Conservation (phyloP, 2,329 filamentous ascomycete genomes). For the Domatiomyces globalis region DNA sequence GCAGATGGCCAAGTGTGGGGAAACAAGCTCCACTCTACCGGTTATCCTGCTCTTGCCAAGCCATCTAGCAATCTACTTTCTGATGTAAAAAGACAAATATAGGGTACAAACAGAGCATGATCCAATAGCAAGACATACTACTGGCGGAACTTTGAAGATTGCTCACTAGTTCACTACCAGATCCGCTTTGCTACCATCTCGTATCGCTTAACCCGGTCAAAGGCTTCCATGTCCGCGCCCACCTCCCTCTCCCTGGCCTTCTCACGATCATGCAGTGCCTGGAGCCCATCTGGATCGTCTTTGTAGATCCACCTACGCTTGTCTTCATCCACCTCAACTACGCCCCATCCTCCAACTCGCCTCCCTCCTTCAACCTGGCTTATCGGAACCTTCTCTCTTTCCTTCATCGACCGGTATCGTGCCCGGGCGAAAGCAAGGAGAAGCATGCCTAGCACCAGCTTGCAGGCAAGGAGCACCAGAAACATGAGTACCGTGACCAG, state of each 20-base stretch:
- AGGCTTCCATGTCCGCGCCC: slow-evolving; percentile 41
- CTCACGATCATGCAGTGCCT: slow-evolving; percentile 48
- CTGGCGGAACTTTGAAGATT: too few species aligned
- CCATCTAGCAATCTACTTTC: too few species aligned
- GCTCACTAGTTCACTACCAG: slow-evolving; percentile 45
- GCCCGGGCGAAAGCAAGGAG: slow-evolving; percentile 66
- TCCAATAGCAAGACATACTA: too few species aligned
- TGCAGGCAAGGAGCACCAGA: slow-evolving; percentile 68
- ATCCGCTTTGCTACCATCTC: slow-evolving; percentile 96
- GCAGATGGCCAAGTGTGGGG: too few species aligned
- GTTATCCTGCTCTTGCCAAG: too few species aligned
- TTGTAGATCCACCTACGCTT: slow-evolving; percentile 73
- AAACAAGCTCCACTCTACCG: too few species aligned
- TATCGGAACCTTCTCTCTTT: slow-evolving; percentile 46
- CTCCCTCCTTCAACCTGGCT: slow-evolving; percentile 61
- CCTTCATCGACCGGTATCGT: slow-evolving; percentile 69
- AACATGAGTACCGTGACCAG: slow-evolving; percentile 76
- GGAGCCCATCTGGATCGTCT: slow-evolving; percentile 61
- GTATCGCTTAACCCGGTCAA: slow-evolving; percentile 61
- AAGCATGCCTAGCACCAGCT: slow-evolving; percentile 77
- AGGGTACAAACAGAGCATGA: too few species aligned
- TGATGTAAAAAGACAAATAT: too few species aligned
- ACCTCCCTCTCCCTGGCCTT: slow-evolving; percentile 47
- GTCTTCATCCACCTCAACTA: slow-evolving; percentile 80
- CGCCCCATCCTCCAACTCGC: slow-evolving; percentile 66